A percentile compares a stretch with the other conserved stretches of the same genome.
These are phyloP conservation scores for Botryosphaeria agaves DNA, from an alignment of 2,329 filamentous ascomycete genomes.

Conservation along the genomic window DNA sequence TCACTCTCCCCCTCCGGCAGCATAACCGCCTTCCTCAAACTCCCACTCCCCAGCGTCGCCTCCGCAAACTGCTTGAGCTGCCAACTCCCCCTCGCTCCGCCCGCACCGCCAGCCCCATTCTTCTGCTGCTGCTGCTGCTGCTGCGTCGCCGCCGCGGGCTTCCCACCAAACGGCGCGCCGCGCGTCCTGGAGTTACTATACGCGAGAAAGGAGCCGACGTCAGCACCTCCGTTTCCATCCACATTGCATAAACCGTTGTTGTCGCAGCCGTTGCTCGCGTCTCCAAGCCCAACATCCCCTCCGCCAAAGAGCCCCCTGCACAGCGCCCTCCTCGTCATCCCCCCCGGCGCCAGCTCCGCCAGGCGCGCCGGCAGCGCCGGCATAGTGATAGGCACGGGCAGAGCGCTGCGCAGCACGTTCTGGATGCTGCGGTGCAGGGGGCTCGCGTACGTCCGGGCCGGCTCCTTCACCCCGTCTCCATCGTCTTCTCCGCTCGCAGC, in stretches of 20 bases:
- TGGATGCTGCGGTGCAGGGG: slow-evolving; percentile 14
- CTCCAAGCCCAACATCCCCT: too few species aligned
- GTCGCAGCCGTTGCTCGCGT: slow-evolving; percentile 8
- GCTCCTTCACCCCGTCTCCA: slow-evolving; percentile 8
- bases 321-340: not conserved
- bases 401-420: slow-evolving; percentile 4
- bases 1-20: slow-evolving; percentile 92
- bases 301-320: too few species aligned
- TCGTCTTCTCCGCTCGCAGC: not conserved
- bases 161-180: not conserved
- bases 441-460: slow-evolving; percentile 12
- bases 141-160: slow-evolving; percentile 32
- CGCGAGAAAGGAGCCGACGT: too few species aligned
- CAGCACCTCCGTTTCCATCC: too few species aligned
- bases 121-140: slow-evolving; percentile 84
- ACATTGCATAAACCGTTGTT: slow-evolving; percentile 8
- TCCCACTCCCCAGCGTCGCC: slow-evolving; percentile 86
- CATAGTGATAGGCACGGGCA: slow-evolving; percentile 2
- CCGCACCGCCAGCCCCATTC: slow-evolving; percentile 47
- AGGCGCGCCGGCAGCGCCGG: slow-evolving; percentile 2
- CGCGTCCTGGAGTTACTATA: too few species aligned
- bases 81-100: slow-evolving; percentile 51
- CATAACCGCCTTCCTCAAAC: slow-evolving; percentile 89
- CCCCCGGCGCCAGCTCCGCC: not conserved
- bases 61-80: slow-evolving; percentile 97